Evolutionary conservation across 768 basidiomycete genomes (phyloP), one percentile per base, ranked within the genome.

Genomic region (Boletus rex-veris): DNA sequence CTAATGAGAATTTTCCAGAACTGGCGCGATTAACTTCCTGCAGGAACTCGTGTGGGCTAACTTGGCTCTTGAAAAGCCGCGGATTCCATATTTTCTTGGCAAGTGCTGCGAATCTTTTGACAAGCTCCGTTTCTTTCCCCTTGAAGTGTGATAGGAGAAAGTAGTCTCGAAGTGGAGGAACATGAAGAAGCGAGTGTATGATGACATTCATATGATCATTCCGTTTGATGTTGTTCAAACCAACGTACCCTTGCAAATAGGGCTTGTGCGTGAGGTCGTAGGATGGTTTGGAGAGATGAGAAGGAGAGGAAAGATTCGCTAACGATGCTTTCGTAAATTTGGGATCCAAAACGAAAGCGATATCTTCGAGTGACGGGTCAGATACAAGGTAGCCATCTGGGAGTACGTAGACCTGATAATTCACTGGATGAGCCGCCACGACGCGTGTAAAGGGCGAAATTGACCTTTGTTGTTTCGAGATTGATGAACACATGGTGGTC

Each of bases 401-500:
- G 14, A 99, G 81, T 33, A 99, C 90, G 69, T 94, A 98, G 58
- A 98, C 95, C 93, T 98, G 45, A 58, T 63, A 52, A 54, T 58
- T 9, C 52, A 46, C n/a, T 45, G 55, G 19, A 31, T 63, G 53
- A 64, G 55, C 48, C 49, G 42, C 52, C 54, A 55, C 21, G 50
- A 52, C 58, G 59, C 63, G 57, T 60, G 53, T 45, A 14, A 53
- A 57, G 41, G 49, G 54, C 46, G 51, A 16, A 50, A 59, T 28
- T 57, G 55, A 61, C 96, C 84, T 95, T 96, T 53, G 90, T 85
- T 5, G 93, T 92, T 64, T 90, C 88, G 31, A 98, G 80, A 71
- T 98, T 94, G 64, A 99, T 90, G 78, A 94, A 99, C 52, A 98
- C 97, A 65, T 98, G 94, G 68, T 99, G 95, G 71, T 97, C 95